A percentile compares a stretch with the other conserved stretches of the same genome.
Evolutionary conservation across 805 yeast genomes (phyloP).

Genomic region (Lipomyces sp.): DNA sequence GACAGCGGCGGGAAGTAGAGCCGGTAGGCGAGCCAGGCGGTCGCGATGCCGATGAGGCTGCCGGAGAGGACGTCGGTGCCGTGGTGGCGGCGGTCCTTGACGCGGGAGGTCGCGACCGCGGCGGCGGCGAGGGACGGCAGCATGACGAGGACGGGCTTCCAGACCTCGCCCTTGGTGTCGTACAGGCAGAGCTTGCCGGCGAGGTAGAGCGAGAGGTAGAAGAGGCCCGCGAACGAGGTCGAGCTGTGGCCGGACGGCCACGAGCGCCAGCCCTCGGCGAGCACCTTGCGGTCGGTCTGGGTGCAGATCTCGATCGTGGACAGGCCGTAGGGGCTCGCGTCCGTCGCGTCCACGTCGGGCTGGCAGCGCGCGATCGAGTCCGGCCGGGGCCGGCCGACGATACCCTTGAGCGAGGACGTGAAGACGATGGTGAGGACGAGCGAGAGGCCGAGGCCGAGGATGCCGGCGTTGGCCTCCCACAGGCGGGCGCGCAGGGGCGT

Average conservation of each 20-base stretch:
- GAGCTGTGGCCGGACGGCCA: slow-evolving; percentile 60
- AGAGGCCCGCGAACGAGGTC: slow-evolving; percentile 50
- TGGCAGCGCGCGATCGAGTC: slow-evolving; percentile 84
- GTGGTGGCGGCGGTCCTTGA: slow-evolving; percentile 92
- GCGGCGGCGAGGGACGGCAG: slow-evolving; percentile 57
- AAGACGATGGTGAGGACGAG: slow-evolving; percentile 57
- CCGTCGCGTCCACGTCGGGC: slow-evolving; percentile 48
- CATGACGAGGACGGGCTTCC: slow-evolving; percentile 30
- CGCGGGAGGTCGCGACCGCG: slow-evolving; percentile 77
- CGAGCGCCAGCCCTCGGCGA: slow-evolving; percentile 53
- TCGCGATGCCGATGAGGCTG: slow-evolving; percentile 55
- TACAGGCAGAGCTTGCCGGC: slow-evolving; percentile 48
- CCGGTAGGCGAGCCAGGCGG: slow-evolving; percentile 59
- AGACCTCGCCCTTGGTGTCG: slow-evolving; percentile 34
- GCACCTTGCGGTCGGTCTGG: slow-evolving; percentile 29
- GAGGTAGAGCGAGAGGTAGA: slow-evolving; percentile 49
- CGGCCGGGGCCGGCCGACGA: slow-evolving; percentile 89
- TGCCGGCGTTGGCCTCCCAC: slow-evolving; percentile 58
- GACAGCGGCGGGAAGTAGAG: slow-evolving; percentile 49
- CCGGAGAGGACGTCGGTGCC: slow-evolving; percentile 81
- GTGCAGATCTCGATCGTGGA: slow-evolving; percentile 40
- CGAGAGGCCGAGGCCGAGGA: slow-evolving; percentile 63
- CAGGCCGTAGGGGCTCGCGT: slow-evolving; percentile 46
- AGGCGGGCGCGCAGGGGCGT: slow-evolving; percentile 27
- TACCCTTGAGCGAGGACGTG: slow-evolving; percentile 73